These are phyloP conservation scores for Fusarium secorum DNA, from an alignment of 2,329 filamentous ascomycete genomes.

Conservation along the genomic window DNA sequence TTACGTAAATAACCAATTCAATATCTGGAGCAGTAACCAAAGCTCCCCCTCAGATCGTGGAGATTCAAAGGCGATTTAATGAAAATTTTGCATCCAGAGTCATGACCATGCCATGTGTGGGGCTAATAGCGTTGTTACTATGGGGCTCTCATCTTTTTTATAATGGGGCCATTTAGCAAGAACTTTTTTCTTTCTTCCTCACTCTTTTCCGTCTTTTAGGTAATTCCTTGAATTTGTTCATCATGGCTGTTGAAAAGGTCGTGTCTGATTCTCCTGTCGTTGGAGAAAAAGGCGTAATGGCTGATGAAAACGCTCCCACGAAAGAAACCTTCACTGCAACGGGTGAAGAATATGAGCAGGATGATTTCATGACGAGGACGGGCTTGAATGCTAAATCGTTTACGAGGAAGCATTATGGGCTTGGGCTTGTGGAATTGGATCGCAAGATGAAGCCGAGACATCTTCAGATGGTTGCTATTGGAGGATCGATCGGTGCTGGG, in stretches of 20 bases:
- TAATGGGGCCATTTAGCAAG: slow-evolving; percentile 22
- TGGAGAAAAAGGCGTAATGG: slow-evolving; percentile 13
- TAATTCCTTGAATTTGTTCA: not conserved
- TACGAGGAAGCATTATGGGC: slow-evolving; percentile 35
- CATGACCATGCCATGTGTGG: slow-evolving; percentile 23
- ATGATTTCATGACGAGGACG: slow-evolving; percentile 41
- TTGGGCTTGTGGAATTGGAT: slow-evolving; percentile 48
- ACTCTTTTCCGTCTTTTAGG: not conserved
- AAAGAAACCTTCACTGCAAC: slow-evolving; percentile 17
- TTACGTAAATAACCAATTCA: slow-evolving; percentile 22
- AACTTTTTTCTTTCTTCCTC: not conserved
- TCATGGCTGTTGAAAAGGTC: slow-evolving; percentile 22
- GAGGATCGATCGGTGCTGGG: slow-evolving; percentile 68
- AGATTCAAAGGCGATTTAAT: not conserved
- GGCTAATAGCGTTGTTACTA: slow-evolving; percentile 19
- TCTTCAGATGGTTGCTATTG: slow-evolving; percentile 69
- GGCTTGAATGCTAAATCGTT: slow-evolving; percentile 38
- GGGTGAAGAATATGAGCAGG: slow-evolving; percentile 28
- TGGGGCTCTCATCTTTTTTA: slow-evolving; percentile 23
- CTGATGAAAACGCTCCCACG: slow-evolving; percentile 1
- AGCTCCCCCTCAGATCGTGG: slow-evolving; percentile 1
- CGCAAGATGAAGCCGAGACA: slow-evolving; percentile 63
- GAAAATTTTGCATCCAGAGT: slow-evolving; percentile 5
- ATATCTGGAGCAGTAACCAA: not conserved
- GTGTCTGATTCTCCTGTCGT: not conserved